Base-by-base conservation (phyloP, 225 moss, liverwort and hornwort species). In the Polytrichum commune region DNA sequence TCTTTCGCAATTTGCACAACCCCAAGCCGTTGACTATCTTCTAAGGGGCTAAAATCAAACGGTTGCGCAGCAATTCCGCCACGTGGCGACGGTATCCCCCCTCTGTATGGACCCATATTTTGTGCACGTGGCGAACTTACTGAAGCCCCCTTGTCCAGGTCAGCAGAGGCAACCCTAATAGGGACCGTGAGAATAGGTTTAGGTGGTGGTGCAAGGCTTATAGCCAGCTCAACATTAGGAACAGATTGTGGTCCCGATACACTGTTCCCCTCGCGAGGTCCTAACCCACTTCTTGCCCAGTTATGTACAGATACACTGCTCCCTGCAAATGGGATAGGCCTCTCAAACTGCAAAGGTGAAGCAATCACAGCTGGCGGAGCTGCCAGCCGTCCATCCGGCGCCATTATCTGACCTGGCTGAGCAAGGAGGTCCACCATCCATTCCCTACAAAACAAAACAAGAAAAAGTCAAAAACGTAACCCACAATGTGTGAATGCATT, bases 371-470 rank as follows among this genome's bases (percentile, higher is more conserved):
- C 84, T 78, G 88, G 88, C 63, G 88, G 90, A 29, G 92, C 74
- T 66, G 90, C 82, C 67, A 92, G 87, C 70, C 92, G 85, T 23
- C 85, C 91, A 74, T 92, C 91, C 7, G 92, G 94, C 57, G 90
- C 28, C 85, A 88, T 81, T 53, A 85, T 92, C 1, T 66, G 81
- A 64, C 97, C 97, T 72, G 97, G 94, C 64, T 86, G 84, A 70
- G 83, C 78, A 23, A 94, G 81, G 71, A 98, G 91, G 79, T 98
- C 97, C 55, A 98, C 90, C 90, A 98, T 92, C 94, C 94, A 93
- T 84, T 98, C 97, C 88, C 94, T 97, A 84, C 46, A 65, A 69
- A 66, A 29, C 19, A 10, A 29, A 19, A 33, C 7, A 28, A 18
- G 26, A 25, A 22, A 63, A 29, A 4, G 5, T 5, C 29, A 29